Evolutionary conservation across 2,329 filamentous ascomycete species (phyloP).

Genomic region (Fusarium lateritium): DNA sequence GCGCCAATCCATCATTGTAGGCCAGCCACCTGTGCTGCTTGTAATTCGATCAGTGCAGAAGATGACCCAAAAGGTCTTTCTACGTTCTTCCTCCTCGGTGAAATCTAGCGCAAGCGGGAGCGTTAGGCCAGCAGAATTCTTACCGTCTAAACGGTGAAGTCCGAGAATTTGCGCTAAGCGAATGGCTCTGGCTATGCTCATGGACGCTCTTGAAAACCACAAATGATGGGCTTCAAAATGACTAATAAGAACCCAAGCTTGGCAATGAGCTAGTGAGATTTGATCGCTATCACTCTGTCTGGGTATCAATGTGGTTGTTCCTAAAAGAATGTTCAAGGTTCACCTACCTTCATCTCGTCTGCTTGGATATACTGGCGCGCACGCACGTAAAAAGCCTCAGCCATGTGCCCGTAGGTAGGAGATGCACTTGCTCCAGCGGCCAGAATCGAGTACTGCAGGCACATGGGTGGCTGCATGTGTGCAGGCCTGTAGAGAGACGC

Average conservation of each 20-base stretch:
- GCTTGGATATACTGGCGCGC: conserved; percentile 84
- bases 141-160: conserved; percentile 69
- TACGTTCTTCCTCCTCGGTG: conserved; percentile 78
- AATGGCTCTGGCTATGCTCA: conserved; percentile 80
- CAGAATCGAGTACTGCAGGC: conserved; percentile 87
- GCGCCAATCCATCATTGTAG: conserved; percentile 76
- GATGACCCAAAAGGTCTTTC: conserved; percentile 84
- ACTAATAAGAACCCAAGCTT: conserved; percentile 80
- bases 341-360: conserved; percentile 80
- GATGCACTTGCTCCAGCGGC: conserved; percentile 77
- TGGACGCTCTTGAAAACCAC: conserved; percentile 85
- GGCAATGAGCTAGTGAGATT: conserved; percentile 67
- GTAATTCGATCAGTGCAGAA: conserved; percentile 86
- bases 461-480: conserved; percentile 82
- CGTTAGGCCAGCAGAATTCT: conserved; percentile 28
- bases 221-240: conserved; percentile 85
- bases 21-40: conserved; percentile 91
- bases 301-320: conserved; percentile 70
- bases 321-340: background rate
- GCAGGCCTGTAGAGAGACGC: conserved; percentile 78
- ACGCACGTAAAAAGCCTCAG: conserved; percentile 84
- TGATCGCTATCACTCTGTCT: conserved; percentile 63
- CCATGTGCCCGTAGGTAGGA: conserved; percentile 76
- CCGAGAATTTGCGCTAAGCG: conserved; percentile 84
- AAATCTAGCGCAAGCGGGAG: conserved; percentile 77